Conservation (phyloP, 305 asterid genomes). For the Salvia sclarea region DNA sequence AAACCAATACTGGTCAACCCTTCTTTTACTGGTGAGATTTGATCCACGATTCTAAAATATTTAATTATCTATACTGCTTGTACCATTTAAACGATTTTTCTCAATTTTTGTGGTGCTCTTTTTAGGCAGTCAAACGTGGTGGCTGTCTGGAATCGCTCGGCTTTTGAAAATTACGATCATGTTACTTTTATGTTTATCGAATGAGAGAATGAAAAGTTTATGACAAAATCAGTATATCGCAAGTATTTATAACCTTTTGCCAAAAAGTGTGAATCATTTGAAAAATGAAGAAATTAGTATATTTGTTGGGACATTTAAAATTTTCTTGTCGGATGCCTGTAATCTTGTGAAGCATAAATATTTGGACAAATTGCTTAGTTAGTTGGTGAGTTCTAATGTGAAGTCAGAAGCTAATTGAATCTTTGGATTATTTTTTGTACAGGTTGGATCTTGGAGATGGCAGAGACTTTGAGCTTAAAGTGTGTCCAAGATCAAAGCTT, state of each 20-base stretch:
- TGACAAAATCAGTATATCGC: not conserved
- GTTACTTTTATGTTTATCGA: not conserved
- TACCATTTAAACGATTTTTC: slow-evolving; percentile 3
- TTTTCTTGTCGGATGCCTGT: not conserved
- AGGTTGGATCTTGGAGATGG: slow-evolving; percentile 98
- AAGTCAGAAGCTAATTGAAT: slow-evolving; percentile 23
- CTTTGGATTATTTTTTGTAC: slow-evolving; percentile 22
- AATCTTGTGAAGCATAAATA: slow-evolving; percentile 20
- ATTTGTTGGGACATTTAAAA: not conserved
- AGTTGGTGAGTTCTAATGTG: slow-evolving; percentile 11
- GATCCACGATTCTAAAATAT: not conserved
- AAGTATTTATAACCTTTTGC: not conserved
- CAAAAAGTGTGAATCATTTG: slow-evolving; percentile 2
- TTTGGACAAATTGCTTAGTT: not conserved
- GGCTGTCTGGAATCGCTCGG: slow-evolving; percentile 19
- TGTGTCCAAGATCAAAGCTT: slow-evolving; percentile 74
- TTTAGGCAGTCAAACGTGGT: slow-evolving; percentile 23
- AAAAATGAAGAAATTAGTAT: slow-evolving; percentile 18
- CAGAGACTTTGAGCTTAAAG: slow-evolving; percentile 65
- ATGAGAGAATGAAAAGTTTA: slow-evolving; percentile 10
- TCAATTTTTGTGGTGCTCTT: slow-evolving; percentile 4
- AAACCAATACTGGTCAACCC: slow-evolving; percentile 80
- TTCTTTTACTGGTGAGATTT: slow-evolving; percentile 84
- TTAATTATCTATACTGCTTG: slow-evolving; percentile 9
- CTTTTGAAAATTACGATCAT: slow-evolving; percentile 5